A percentile compares a stretch with the other conserved stretches of the same genome.
Evolutionary conservation across 768 basidiomycete genomes (phyloP).

Genomic region (Asterophora parasitica): DNA sequence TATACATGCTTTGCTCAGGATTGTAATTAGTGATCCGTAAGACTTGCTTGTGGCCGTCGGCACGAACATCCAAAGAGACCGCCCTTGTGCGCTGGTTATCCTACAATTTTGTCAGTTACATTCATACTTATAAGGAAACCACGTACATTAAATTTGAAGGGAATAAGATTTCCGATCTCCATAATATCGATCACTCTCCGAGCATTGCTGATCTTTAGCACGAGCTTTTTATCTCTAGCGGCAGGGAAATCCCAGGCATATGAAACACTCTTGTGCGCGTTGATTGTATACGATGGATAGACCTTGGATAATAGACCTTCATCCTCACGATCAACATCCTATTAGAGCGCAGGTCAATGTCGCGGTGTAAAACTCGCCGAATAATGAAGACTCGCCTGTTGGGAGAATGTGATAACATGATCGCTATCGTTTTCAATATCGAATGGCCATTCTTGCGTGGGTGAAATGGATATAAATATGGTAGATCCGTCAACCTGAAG

Average conservation of each 20-base stretch:
- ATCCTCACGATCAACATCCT: constrained; percentile 43
- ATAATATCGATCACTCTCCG: constrained; percentile 79
- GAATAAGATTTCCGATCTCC: constrained; percentile 90
- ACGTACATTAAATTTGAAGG: constrained; percentile 79
- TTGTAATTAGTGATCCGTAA: constrained; percentile 85
- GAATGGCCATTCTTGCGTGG: constrained; percentile 85
- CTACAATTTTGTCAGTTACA: constrained; percentile 25
- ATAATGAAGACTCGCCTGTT: constrained; percentile 56
- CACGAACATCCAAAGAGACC: constrained; percentile 89
- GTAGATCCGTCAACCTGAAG: constrained; percentile 80
- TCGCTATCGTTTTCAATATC: constrained; percentile 86
- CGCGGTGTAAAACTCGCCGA: background rate
- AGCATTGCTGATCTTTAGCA: constrained; percentile 55
- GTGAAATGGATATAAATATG: constrained; percentile 76
- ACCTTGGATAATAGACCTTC: constrained; percentile 32
- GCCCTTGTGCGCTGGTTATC: constrained; percentile 51
- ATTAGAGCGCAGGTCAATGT: constrained; percentile 16
- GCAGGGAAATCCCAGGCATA: constrained; percentile 97
- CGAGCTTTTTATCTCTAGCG: constrained; percentile 71
- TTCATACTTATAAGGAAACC: background rate
- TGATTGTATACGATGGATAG: constrained; percentile 49
- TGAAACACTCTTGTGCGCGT: constrained; percentile 45
- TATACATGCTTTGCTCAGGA: constrained; percentile 82
- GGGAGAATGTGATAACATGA: constrained; percentile 59
- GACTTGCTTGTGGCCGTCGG: constrained; percentile 80